Evolutionary conservation across 257 asterid species (phyloP), one percentile per base, ranked within the genome.

Genomic region (Fraxinus americana): DNA sequence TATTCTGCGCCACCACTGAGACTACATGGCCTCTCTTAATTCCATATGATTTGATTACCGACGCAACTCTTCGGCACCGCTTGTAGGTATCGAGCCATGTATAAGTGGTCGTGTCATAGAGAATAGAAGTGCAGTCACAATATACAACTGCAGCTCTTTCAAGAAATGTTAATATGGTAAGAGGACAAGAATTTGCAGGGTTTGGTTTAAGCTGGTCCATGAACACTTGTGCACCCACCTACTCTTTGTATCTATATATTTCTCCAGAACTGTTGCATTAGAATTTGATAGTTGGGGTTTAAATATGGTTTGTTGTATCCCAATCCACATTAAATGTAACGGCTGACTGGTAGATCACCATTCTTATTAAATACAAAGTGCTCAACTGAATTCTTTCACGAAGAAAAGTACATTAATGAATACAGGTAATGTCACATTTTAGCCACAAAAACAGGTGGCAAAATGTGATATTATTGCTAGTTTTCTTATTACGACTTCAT

Each of bases 1-100:
- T 81, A 67, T 93, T 93, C 35, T 93, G 94, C 12, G 98, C 92
- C 16, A 93, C n/a, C 10, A 90, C 96, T 0, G 98, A 91, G 8
- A 91, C 94, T 14, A 93, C 94, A 23, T 85, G 74, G 68, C 85
- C 85, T 0, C 72, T 67, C 76, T 67, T 12, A 45, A 88, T 73
- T 1, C 94, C 91, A 2, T 90, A 75, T 13, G 94, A 68, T 21
- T 75, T 39, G 61, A 91, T 82, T 48, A 94, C 77, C 23, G 98
- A 90, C 1, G 92, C 89, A 16, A 85, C 12, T 23, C 69, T 73
- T 2, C 84, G 77, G 85, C 94, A 91, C 0, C 97, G 79, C 8
- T 39, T 1, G 70, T 89, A 72, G 74, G 95, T 92, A 1, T 92
- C 82, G 19, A 90, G 83, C 98, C 98, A 93, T 0, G 94, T 90